A percentile compares a stretch with the other conserved stretches of the same genome.
Evolutionary conservation across 331 rosid genomes (phyloP).

Genomic region (Phaseolus coccineus): DNA sequence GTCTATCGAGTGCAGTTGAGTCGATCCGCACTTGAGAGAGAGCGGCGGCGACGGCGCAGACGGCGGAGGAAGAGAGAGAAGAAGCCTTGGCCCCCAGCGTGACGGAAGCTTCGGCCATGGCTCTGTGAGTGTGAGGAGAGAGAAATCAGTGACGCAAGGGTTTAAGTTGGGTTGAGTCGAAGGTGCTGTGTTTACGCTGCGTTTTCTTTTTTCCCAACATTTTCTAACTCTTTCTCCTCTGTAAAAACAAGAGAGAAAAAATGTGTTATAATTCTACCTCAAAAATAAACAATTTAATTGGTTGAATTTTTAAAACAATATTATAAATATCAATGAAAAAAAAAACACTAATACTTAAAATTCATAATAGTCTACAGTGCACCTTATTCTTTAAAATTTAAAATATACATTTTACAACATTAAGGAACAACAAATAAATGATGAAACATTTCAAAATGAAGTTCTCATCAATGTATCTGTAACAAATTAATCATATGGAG

Average conservation of each 20-base stretch:
- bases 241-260: background rate
- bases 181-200: background rate
- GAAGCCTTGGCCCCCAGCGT: constrained; percentile 86
- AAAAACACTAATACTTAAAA: too few species aligned
- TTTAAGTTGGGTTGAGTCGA: background rate
- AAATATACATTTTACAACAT: too few species aligned
- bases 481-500: too few species aligned
- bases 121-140: background rate
- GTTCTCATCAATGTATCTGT: too few species aligned
- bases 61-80: constrained; percentile 73
- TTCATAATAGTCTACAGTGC: too few species aligned
- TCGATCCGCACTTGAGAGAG: constrained; percentile 65
- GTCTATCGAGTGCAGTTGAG: constrained; percentile 63
- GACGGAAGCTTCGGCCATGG: constrained; percentile 60
- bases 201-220: background rate
- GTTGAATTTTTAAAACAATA: too few species aligned
- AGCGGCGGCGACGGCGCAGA: constrained; percentile 61
- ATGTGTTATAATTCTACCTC: too few species aligned
- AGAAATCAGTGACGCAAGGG: background rate
- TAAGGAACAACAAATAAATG: too few species aligned
- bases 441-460: too few species aligned
- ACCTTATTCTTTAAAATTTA: too few species aligned
- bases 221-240: background rate
- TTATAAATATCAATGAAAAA: too few species aligned
- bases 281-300: too few species aligned